These are phyloP conservation scores for Aspergillus carbonarius DNA, from an alignment of 2,329 filamentous ascomycete genomes.

Conservation along the genomic window DNA sequence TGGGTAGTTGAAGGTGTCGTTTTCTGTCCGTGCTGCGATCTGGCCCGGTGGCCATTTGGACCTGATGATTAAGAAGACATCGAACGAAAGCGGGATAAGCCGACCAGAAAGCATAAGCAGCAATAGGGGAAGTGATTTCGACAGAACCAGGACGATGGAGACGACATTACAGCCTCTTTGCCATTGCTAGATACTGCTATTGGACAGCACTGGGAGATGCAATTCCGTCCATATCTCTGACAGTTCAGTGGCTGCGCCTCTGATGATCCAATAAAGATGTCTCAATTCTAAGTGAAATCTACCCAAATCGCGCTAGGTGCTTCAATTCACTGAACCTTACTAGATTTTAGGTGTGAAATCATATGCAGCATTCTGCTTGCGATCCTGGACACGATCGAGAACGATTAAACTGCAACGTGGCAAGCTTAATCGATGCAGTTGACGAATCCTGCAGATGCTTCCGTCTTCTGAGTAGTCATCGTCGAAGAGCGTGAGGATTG, in stretches of 20 bases:
- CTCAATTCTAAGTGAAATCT: neutral
- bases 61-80: neutral
- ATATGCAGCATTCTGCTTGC: neutral
- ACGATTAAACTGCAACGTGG: neutral
- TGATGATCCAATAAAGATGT: neutral
- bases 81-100: neutral
- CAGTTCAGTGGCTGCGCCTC: neutral
- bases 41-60: neutral
- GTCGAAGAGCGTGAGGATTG: neutral
- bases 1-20: too few species aligned
- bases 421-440: neutral
- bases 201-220: neutral
- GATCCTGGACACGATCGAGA: neutral
- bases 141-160: neutral
- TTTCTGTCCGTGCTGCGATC: neutral
- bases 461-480: neutral
- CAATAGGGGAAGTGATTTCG: neutral
- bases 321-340: neutral
- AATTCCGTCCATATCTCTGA: neutral
- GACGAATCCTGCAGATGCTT: neutral
- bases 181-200: neutral
- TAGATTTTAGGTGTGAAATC: neutral
- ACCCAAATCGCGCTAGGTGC: too few species aligned
- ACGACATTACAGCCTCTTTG: neutral
- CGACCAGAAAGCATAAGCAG: neutral